Base-by-base conservation (phyloP, 164 flowering plant species). In the Liquidambar formosana region DNA sequence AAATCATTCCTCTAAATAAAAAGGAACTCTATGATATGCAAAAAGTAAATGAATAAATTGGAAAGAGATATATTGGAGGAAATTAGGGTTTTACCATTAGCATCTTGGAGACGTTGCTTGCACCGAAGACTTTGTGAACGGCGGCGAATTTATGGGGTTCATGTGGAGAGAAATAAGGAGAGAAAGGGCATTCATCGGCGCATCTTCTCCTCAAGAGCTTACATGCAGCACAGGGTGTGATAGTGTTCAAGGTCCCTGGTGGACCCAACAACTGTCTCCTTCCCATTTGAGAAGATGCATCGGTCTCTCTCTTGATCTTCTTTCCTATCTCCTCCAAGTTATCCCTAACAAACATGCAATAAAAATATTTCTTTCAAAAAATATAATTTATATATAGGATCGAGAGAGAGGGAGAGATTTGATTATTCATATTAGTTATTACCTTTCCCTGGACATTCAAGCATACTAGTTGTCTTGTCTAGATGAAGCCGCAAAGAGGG, bases 221-320 rank as follows among this genome's bases (percentile, higher is more conserved):
- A 67, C 84, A 79, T 1, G 82, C 84, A 15, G 82, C 84, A 61
- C 84, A 81, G 16, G 84, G 84, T 5, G 81, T 81, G n/a, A 78
- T 48, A 4, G 79, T 81, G 76, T 81, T 81, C 63, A 81, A 61
- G 23, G 61, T 57, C 43, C 68, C 68, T 6, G 78, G 54, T 18
- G 73, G 68, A 16, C 65, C 72, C 60, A 69, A 44, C 57, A 75
- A 15, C 1, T 66, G 77, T 48, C 82, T 72, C 56, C 82, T 76
- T 60, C 79, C 79, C 79, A 73, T 76, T 23, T 41, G 65, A 56
- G 57, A 16, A 63, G 54, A 22, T n/a, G 46, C 68, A 38, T 26
- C 69, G 9, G 19, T 60, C 14, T 74, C 78, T 61, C 69, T 75
- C 64, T 67, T 79, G 59, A 75, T 70, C 76, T 65, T 76, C 78